Conservation (phyloP, 2,329 filamentous ascomycete genomes). For the Arthrobotrys pseudoclavata region DNA sequence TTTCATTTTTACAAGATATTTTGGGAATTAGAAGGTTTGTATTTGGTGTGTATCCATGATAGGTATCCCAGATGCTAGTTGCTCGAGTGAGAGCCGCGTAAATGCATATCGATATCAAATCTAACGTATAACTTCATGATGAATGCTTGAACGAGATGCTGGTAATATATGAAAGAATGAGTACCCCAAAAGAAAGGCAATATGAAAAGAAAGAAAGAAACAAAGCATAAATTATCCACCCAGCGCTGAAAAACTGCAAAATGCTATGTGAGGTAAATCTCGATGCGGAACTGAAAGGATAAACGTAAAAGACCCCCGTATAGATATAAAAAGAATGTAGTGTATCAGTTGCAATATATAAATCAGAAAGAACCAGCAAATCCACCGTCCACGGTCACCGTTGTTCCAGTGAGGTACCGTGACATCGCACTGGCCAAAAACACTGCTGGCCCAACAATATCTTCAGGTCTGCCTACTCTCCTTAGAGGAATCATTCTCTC, state of each 20-base stretch:
- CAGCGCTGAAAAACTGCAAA: conserved; percentile 54
- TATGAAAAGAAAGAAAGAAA: neutral
- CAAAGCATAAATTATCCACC: conserved; percentile 37
- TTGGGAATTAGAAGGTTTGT: neutral
- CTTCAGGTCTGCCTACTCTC: conserved; percentile 72
- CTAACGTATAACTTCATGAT: conserved; percentile 6
- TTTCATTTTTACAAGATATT: neutral
- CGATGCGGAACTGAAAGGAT: conserved; percentile 13
- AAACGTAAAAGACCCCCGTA: conserved; percentile 14
- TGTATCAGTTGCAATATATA: neutral
- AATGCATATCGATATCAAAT: conserved; percentile 22
- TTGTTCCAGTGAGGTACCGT: conserved; percentile 68
- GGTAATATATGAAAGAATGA: conserved; percentile 9
- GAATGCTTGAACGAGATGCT: conserved; percentile 6
- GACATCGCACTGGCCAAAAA: conserved; percentile 79
- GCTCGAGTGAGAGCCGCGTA: conserved; percentile 16
- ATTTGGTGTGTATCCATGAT: neutral
- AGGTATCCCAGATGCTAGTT: neutral
- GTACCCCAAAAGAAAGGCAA: conserved; percentile 18
- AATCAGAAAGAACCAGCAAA: conserved; percentile 55
- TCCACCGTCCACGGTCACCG: conserved; percentile 63
- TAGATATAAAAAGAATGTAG: conserved; percentile 20
- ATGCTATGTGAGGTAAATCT: conserved; percentile 16
- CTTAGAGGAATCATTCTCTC: conserved; percentile 57
- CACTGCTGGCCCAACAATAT: conserved; percentile 86